A percentile compares a stretch with the other conserved stretches of the same genome.
Evolutionary conservation across 2,329 filamentous ascomycete genomes (phyloP).

Genomic region (Tolypocladium sp.): DNA sequence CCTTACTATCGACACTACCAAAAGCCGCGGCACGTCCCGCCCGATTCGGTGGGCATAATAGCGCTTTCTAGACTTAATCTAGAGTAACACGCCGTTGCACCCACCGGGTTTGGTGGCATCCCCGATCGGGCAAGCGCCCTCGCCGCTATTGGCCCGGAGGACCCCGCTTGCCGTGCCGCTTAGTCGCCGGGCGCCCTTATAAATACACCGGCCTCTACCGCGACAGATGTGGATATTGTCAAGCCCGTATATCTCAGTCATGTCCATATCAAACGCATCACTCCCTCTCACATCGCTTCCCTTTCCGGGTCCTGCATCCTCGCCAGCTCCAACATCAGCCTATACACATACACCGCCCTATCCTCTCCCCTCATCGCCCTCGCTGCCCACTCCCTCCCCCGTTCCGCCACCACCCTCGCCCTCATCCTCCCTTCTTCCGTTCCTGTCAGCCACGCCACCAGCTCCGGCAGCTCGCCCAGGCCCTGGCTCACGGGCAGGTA

Average conservation of each 20-base stretch:
- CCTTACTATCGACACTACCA: no score
- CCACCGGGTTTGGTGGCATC: no score
- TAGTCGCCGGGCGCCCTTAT: no score
- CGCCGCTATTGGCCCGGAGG: no score
- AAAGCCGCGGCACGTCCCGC: neutral
- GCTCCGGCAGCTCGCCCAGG: conserved; percentile 41
- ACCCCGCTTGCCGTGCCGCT: no score
- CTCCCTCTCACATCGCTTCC: neutral
- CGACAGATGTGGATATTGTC: no score
- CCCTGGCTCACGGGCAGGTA: conserved; percentile 43
- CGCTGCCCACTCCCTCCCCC: conserved; percentile 44
- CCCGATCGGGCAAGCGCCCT: no score
- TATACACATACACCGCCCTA: conserved; percentile 50
- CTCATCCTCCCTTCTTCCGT: conserved; percentile 34
- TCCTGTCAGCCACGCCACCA: conserved; percentile 35
- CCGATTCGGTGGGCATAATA: neutral
- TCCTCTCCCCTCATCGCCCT: conserved; percentile 48
- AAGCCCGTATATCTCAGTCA: no score
- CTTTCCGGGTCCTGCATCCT: conserved; percentile 26
- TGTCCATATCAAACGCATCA: no score
- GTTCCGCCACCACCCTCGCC: conserved; percentile 41
- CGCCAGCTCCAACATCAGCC: conserved; percentile 49
- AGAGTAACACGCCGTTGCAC: no score
- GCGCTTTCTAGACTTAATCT: neutral
- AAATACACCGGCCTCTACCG: no score